Percentiles rank a stretch among this genome's conserved stretches.
Conservation (phyloP, 169 alveolate species). For the Eimeria brunetti region DNA sequence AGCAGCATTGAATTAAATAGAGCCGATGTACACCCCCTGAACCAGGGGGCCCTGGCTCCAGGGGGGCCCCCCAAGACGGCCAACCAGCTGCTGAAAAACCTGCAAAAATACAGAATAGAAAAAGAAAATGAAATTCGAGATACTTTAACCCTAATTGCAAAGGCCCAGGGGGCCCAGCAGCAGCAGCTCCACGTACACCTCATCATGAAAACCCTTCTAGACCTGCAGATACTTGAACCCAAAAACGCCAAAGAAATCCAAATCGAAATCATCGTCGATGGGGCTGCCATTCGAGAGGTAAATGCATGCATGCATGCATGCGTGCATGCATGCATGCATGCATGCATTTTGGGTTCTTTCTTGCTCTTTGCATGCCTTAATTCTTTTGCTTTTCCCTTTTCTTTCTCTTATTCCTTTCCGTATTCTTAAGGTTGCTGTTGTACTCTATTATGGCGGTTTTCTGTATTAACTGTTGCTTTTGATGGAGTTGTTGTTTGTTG, state of each 20-base stretch:
- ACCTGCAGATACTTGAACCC: conserved; percentile 75
- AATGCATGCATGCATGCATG: no score
- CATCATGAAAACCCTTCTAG: conserved; percentile 81
- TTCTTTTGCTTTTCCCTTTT: no score
- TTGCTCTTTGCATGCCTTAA: no score
- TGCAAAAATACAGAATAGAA: conserved; percentile 82
- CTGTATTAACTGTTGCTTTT: no score
- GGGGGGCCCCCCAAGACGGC: conserved; percentile 84
- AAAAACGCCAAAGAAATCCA: conserved; percentile 75
- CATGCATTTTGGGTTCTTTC: no score
- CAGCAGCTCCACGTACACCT: conserved; percentile 83
- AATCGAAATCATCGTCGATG: conserved; percentile 81
- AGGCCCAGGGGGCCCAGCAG: conserved; percentile 83
- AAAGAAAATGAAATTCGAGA: conserved; percentile 79
- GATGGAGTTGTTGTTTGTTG: no score
- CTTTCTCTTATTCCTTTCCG: no score
- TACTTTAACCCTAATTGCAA: conserved; percentile 72
- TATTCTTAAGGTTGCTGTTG: no score
- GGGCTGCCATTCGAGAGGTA: conserved; percentile 70
- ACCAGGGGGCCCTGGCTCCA: conserved; percentile 73
- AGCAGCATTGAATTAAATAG: conserved; percentile 76
- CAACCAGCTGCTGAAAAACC: conserved; percentile 81
- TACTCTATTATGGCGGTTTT: no score
- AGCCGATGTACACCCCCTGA: conserved; percentile 79
- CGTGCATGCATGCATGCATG: no score